phyloP scores from a whole-genome alignment of 352 stramenopile genomes.

The Globisporangium cederbergense region DNA sequence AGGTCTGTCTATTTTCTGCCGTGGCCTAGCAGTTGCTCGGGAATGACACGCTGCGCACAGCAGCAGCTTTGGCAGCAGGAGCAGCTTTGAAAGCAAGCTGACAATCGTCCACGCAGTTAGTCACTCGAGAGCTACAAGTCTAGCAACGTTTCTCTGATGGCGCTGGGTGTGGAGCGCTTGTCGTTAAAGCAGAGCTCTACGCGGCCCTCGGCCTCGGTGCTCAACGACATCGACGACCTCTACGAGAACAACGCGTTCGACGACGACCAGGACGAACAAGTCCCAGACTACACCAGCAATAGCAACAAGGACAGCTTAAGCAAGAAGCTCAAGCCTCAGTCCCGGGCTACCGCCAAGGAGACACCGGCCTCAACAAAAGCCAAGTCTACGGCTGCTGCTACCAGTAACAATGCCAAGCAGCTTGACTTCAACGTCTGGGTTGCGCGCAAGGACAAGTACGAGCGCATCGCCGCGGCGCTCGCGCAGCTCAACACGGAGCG shows the following conservation, averaged over 20 bases:
- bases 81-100: too few relatives aligned
- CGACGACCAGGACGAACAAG: constrained; percentile 40
- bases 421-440: constrained; percentile 85
- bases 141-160: constrained; percentile 17
- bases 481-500: constrained; percentile 62
- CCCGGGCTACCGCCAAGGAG: neutral
- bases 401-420: constrained; percentile 12
- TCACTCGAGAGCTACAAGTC: neutral
- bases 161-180: constrained; percentile 16
- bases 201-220: constrained; percentile 26
- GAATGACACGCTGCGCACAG: too few relatives aligned
- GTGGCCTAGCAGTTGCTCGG: neutral
- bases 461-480: constrained; percentile 64
- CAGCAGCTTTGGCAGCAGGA: too few relatives aligned
- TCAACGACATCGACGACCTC: constrained; percentile 69
- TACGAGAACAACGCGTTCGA: constrained; percentile 79
- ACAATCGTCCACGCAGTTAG: neutral
- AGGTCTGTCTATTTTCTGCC: neutral
- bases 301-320: constrained; percentile 13
- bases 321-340: neutral
- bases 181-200: constrained; percentile 22
- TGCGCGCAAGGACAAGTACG: constrained; percentile 84
- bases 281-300: constrained; percentile 14
- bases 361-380: neutral
- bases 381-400: neutral